Base-by-base conservation (phyloP, 2,329 filamentous ascomycete species). In the Colletotrichum cordylinicola region DNA sequence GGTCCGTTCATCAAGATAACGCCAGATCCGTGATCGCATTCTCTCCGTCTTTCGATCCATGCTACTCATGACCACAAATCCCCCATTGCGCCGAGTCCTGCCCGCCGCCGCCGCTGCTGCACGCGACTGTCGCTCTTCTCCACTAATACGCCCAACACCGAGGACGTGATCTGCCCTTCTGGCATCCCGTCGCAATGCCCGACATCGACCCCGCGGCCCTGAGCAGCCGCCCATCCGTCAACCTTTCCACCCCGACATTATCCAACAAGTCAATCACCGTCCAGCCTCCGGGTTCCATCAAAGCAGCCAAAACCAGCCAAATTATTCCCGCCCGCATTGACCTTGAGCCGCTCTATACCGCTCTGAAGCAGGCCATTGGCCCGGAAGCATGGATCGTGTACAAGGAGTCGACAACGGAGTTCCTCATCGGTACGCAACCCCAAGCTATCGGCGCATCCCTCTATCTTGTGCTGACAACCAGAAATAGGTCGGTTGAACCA, bases 171-270 rank as follows among this genome's bases (percentile, higher is more conserved):
- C 73, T 75, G 72, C 72, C 48, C 48, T 35, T 71, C 62, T 67
- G 69, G 69, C 73, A 71, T 67, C 52, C 73, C 65, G 33, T 69
- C 81, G 82, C 80, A 79, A 93, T 93, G 92, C 91, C 92, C 80
- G 92, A 93, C 86, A 93, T 94, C 86, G 92, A 93, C 87, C 92
- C 92, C 81, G 91, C 92, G 86, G 91, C 92, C 78, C 85, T 94
- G 80, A 93, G 91, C 87, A 93, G 91, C 87, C 91, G 91, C 81
- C 90, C 91, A 77, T 85, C 91, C 64, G 83, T 89, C 82, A 89
- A 85, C 83, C 87, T 92, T 71, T 87, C 90, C 61, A 93, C 91
- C 7, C 91, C 92, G 75, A 87, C 91, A 55, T 84, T 93, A 74
- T 85, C 90, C 75, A 87, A 86, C 60, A 93, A 93, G 82, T 86